Base-by-base conservation (phyloP, 495 filamentous ascomycete genomes). In the Schizothecium vesticola region DNA sequence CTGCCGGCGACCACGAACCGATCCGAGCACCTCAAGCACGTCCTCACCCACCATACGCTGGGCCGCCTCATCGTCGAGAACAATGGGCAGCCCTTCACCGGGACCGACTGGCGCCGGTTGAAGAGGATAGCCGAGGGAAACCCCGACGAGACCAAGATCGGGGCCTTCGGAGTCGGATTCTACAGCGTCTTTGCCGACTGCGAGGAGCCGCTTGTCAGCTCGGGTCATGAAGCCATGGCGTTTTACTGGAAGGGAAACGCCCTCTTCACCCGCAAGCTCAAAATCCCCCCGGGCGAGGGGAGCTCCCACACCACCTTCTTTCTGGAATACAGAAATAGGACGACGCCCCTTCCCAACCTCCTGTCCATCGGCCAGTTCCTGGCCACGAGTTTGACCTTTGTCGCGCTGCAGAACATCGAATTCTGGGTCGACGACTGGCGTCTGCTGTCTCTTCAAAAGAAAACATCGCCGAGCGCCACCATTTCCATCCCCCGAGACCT, bases 181-280 rank as follows among this genome's bases (percentile, higher is more conserved):
- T 99, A 99, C 82, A 95, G 92, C 77, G 95, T 98, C 36, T 99
- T 99, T 79, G 91, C 95, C 69, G 95, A 98, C 74, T 97, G 93
- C 75, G 96, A 99, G 75, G 92, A 97, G 72, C 96, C 96, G 5
- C 97, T 98, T 76, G 90, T 98, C 63, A 92, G 90, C 59, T 97
- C 94, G 0, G 96, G 95, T 2, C 86, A 86, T 62, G 87, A 95
- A 74, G 94, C 92, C 24, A 96, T 99, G 91, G 94, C 94, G 12
- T 99, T 99, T 76, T 98, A 97, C 80, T 99, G 96, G 96, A 97
- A 96, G 77, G 91, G 89, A 21, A 96, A 97, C 77, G 91, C 91
- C 8, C 84, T 99, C 5, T 97, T 95, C 75, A 99, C 96, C 5
- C 89, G 92, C 72, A 87, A 89, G 63, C 79, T 92, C 33, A 88